Percentiles rank a stretch among this genome's conserved stretches.
Evolutionary conservation across 2,329 filamentous ascomycete species (phyloP).

Genomic region (Hymenoscyphus salicellus): DNA sequence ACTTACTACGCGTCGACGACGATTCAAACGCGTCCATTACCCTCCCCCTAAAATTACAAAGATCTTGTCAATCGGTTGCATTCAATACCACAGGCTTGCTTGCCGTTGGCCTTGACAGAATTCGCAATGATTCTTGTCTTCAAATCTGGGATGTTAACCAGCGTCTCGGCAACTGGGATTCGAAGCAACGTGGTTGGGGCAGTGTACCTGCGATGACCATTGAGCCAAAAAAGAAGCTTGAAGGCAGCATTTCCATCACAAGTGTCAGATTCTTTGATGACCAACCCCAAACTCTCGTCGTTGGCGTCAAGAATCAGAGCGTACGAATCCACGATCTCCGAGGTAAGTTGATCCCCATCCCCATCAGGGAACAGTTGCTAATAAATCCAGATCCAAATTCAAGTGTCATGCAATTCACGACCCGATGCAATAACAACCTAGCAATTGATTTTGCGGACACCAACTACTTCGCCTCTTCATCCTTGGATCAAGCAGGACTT

Average conservation of each 20-base stretch:
- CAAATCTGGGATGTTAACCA: slow-evolving; percentile 77
- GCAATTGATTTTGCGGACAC: slow-evolving; percentile 76
- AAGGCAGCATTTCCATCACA: slow-evolving; percentile 71
- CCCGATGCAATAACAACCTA: slow-evolving; percentile 67
- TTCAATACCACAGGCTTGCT: slow-evolving; percentile 71
- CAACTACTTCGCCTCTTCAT: slow-evolving; percentile 81
- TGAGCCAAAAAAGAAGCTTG: slow-evolving; percentile 57
- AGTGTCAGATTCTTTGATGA: slow-evolving; percentile 80
- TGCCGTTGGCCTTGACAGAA: slow-evolving; percentile 75
- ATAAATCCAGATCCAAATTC: slow-evolving; percentile 46
- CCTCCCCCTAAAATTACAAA: slow-evolving; percentile 69
- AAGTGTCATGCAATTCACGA: slow-evolving; percentile 37
- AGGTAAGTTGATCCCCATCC: slow-evolving; percentile 48
- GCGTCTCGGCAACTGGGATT: slow-evolving; percentile 50
- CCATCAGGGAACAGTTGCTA: slow-evolving; percentile 8
- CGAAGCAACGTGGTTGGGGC: slow-evolving; percentile 45
- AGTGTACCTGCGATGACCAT: slow-evolving; percentile 22
- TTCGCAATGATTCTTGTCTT: slow-evolving; percentile 76
- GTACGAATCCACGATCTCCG: slow-evolving; percentile 75
- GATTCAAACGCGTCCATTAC: slow-evolving; percentile 63
- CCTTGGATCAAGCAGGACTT: slow-evolving; percentile 69
- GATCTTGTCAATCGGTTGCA: slow-evolving; percentile 77
- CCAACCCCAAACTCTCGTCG: slow-evolving; percentile 70
- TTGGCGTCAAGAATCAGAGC: slow-evolving; percentile 71
- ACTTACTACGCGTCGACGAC: slow-evolving; percentile 70